phyloP scores from a whole-genome alignment of 148 eudicot species.

The Cornus controversa region DNA sequence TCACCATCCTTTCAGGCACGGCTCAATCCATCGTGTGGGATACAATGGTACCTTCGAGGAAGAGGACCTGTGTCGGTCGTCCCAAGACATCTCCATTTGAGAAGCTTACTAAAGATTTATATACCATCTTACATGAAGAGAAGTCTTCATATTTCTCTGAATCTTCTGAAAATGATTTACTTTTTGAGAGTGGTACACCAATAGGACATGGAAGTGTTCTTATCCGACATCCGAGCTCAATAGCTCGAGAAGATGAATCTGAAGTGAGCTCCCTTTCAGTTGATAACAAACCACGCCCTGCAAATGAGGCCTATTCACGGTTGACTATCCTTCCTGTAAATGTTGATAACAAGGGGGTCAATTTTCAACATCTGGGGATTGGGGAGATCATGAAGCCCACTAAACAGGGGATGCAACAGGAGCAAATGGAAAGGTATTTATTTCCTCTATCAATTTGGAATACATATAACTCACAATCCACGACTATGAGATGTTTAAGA shows the following conservation, averaged over 20 bases:
- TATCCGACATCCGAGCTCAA: conserved; percentile 78
- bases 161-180: conserved; percentile 89
- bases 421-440: conserved; percentile 54
- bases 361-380: conserved; percentile 21
- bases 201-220: conserved; percentile 99
- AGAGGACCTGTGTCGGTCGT: conserved; percentile 76
- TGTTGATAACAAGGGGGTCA: conserved; percentile 38
- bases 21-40: conserved; percentile 84
- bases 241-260: conserved; percentile 87
- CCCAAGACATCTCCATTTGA: conserved; percentile 82
- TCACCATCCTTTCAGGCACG: conserved; percentile 56
- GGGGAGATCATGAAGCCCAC: conserved; percentile 41
- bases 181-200: conserved; percentile 76
- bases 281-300: conserved; percentile 52
- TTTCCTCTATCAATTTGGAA: background rate
- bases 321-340: conserved; percentile 36
- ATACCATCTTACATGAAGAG: conserved; percentile 78
- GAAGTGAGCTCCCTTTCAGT: conserved; percentile 97
- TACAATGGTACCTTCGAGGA: conserved; percentile 77
- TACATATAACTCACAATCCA: background rate
- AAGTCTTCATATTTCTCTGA: conserved; percentile 67
- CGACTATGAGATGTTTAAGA: background rate
- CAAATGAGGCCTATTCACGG: conserved; percentile 51
- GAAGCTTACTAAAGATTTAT: conserved; percentile 89
- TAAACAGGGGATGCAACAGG: conserved; percentile 38